Conservation (phyloP, 352 stramenopile species). For the Phytopythium boreale region DNA sequence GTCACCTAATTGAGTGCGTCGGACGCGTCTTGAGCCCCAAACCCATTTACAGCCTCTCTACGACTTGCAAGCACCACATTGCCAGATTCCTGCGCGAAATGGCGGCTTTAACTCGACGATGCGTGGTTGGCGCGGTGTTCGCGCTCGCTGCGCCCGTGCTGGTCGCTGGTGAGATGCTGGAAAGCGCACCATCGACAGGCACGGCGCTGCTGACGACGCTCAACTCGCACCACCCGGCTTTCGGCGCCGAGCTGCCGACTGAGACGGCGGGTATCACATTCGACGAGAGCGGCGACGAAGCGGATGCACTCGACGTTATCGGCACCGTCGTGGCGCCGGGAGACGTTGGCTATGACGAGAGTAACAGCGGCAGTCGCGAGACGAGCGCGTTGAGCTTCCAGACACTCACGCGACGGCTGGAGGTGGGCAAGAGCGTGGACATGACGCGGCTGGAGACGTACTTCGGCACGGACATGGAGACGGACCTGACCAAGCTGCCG, state of each 20-base stretch:
- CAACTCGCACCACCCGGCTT: slow-evolving; percentile 26
- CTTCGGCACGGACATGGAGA: slow-evolving; percentile 43
- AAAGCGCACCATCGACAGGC: slow-evolving; percentile 21
- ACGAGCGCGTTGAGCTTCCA: neutral
- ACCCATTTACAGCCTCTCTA: neutral
- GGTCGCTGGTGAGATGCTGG: slow-evolving; percentile 14
- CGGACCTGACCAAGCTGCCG: slow-evolving; percentile 47
- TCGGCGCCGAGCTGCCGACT: slow-evolving; percentile 23
- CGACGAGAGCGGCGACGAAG: slow-evolving; percentile 7
- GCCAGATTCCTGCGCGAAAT: neutral
- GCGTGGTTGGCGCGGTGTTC: neutral
- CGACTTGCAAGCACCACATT: too few species aligned
- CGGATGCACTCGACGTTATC: neutral
- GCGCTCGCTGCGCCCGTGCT: neutral
- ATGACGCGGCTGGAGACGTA: slow-evolving; percentile 48
- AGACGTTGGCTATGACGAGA: slow-evolving; percentile 10
- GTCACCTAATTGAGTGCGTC: neutral
- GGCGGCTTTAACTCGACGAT: neutral
- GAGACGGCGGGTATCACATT: slow-evolving; percentile 20
- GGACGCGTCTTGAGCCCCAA: neutral
- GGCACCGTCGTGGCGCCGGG: slow-evolving; percentile 13
- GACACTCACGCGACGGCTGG: slow-evolving; percentile 19
- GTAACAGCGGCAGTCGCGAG: too few species aligned
- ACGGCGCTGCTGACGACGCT: slow-evolving; percentile 24
- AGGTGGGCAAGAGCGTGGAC: slow-evolving; percentile 37